Evolutionary conservation across 2,329 filamentous ascomycete genomes (phyloP).

Genomic region (Aureobasidium lini): DNA sequence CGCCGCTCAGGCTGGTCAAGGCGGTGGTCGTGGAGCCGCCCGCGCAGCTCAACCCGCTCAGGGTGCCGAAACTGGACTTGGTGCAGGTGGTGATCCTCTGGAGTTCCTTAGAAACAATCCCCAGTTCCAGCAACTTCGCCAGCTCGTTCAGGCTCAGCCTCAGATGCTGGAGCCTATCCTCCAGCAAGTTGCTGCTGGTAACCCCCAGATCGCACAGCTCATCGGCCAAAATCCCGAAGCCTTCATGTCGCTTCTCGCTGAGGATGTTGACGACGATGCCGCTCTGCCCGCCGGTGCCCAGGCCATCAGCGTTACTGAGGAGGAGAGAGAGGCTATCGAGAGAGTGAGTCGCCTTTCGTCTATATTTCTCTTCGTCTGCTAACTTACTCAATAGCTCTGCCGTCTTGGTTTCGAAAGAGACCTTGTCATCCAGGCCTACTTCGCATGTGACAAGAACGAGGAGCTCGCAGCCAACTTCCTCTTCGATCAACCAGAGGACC

Average conservation of each 20-base stretch:
- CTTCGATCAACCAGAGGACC: slow-evolving; percentile 90
- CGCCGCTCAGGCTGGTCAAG: slow-evolving; percentile 65
- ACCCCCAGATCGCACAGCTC: slow-evolving; percentile 86
- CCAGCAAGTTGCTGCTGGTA: slow-evolving; percentile 89
- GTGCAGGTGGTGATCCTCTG: slow-evolving; percentile 51
- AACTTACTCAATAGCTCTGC: slow-evolving; percentile 56
- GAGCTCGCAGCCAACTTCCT: slow-evolving; percentile 96
- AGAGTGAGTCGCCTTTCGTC: slow-evolving; percentile 52
- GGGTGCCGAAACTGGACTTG: slow-evolving; percentile 30
- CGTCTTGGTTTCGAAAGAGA: slow-evolving; percentile 89
- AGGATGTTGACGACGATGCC: slow-evolving; percentile 74
- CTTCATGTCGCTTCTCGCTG: slow-evolving; percentile 82
- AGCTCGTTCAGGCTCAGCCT: slow-evolving; percentile 94
- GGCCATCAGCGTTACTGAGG: slow-evolving; percentile 84
- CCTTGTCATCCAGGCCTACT: slow-evolving; percentile 94
- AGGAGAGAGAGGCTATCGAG: slow-evolving; percentile 95
- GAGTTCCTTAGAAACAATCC: slow-evolving; percentile 93
- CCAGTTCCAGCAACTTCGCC: slow-evolving; percentile 94
- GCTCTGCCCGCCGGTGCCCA: slow-evolving; percentile 82
- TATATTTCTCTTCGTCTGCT: slow-evolving; percentile 9
- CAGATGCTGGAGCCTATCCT: slow-evolving; percentile 98
- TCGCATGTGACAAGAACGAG: slow-evolving; percentile 99
- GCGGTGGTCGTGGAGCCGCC: slow-evolving; percentile 36
- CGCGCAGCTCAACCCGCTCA: slow-evolving; percentile 34
- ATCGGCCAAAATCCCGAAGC: slow-evolving; percentile 90